phyloP scores from a whole-genome alignment of 2,329 filamentous ascomycete genomes.

The Alternaria sp. region DNA sequence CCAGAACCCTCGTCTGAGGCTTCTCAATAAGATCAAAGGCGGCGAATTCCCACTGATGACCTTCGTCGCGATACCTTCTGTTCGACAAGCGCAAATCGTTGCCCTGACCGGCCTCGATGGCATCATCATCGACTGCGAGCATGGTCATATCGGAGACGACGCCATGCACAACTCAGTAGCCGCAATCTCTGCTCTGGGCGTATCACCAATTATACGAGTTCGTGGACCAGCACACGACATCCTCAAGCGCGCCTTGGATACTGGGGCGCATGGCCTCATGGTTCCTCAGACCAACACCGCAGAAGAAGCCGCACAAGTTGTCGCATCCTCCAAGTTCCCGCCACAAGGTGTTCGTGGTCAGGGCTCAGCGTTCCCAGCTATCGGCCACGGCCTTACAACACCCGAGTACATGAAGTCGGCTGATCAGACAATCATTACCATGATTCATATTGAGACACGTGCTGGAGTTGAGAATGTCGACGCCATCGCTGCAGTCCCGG shows the following conservation, averaged over 20 bases:
- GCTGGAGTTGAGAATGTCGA: slow-evolving; percentile 69
- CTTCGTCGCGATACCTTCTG: slow-evolving; percentile 59
- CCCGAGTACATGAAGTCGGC: slow-evolving; percentile 66
- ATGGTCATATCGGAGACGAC: slow-evolving; percentile 64
- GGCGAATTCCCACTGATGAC: slow-evolving; percentile 58
- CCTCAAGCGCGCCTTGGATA: slow-evolving; percentile 65
- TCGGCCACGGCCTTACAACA: slow-evolving; percentile 57
- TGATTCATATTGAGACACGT: slow-evolving; percentile 73
- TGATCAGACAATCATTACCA: slow-evolving; percentile 66
- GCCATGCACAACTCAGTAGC: slow-evolving; percentile 67
- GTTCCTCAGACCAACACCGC: slow-evolving; percentile 65
- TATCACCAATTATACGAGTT: slow-evolving; percentile 58
- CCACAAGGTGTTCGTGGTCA: slow-evolving; percentile 64
- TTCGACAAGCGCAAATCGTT: slow-evolving; percentile 62
- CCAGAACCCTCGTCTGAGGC: slow-evolving; percentile 54
- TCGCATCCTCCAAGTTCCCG: slow-evolving; percentile 65
- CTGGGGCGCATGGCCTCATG: slow-evolving; percentile 66
- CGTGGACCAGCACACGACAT: slow-evolving; percentile 57
- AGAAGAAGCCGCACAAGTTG: slow-evolving; percentile 55
- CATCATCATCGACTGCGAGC: slow-evolving; percentile 69
- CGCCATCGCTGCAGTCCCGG: slow-evolving; percentile 62
- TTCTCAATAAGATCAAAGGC: slow-evolving; percentile 56
- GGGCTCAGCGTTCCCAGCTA: slow-evolving; percentile 64
- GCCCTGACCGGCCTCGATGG: slow-evolving; percentile 71
- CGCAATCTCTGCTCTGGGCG: slow-evolving; percentile 64